Evolutionary conservation across 139 green algal genomes (phyloP), one percentile per base, ranked within the genome.

Genomic region (Chlorella ohadii): DNA sequence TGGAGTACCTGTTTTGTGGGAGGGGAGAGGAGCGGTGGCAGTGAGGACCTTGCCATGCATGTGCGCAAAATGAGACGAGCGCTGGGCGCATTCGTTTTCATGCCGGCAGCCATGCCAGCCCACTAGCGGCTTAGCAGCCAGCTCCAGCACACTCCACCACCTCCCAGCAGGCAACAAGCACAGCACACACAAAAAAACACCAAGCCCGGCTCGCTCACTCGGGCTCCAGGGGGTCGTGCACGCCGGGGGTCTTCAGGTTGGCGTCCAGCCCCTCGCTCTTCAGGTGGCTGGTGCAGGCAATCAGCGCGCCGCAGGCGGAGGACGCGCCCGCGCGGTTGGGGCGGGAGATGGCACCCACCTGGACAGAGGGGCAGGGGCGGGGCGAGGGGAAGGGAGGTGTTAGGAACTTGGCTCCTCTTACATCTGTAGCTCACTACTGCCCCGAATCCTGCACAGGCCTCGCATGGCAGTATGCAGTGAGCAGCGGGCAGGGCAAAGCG

Each of bases 301-400:
- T 89, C 59, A 98, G 88, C 1, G 95, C 95, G 85, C 95, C 95
- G 87, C 95, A 98, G 16, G 95, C 95, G 85, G 87, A 91, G 34
- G 89, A 95, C 22, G 85, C 19, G 59, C 79, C 87, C 28, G 82
- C 75, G 44, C 92, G 88, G 61, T 90, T 91, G 25, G 91, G 86
- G 41, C 95, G 92, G 33, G 80, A 83, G 75, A 96, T 92, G 71
- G 51, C 64, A 78, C 94, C 94, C 33, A 95, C 85, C 38, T 89
- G 36, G 36, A 31, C n/a, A 11, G 4, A 19, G 67, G 11, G 44
- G 44, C 7, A 11, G 44, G 11, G 44, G 6, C 7, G 44, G 44
- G 44, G 44, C 11, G n/a, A 9, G 25, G 3, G 28, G 33, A 74
- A 23, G 83, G 83, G 91, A 36, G 28, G 63, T 31, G 63, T 6